Evolutionary conservation across 2,329 filamentous ascomycete genomes (phyloP).

Genomic region (Beauveria sp.): DNA sequence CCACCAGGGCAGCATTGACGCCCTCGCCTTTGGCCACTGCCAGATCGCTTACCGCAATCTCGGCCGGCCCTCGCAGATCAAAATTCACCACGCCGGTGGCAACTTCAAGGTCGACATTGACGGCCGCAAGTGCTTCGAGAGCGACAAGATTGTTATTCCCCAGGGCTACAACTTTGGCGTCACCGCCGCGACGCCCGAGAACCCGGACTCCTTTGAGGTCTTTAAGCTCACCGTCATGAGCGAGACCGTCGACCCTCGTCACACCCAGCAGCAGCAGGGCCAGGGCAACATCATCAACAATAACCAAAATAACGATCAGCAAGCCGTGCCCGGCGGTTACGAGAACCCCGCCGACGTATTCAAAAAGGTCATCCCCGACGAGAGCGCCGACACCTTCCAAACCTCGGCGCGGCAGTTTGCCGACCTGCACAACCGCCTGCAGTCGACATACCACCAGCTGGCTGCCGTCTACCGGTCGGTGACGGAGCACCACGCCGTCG

Average conservation of each 20-base stretch:
- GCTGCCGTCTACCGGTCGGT: constrained; percentile 53
- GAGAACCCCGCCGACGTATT: constrained; percentile 22
- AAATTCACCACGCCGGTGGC: constrained; percentile 56
- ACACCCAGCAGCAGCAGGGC: constrained; percentile 17
- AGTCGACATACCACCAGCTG: constrained; percentile 63
- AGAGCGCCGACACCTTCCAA: constrained; percentile 38
- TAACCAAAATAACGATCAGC: constrained; percentile 19
- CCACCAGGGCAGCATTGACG: constrained; percentile 68
- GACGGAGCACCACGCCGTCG: constrained; percentile 39
- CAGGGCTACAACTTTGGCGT: constrained; percentile 78
- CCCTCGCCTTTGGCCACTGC: constrained; percentile 88
- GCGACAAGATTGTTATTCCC: constrained; percentile 69
- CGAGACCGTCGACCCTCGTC: constrained; percentile 28
- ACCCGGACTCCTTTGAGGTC: constrained; percentile 88
- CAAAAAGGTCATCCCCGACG: constrained; percentile 38
- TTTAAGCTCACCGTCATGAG: constrained; percentile 76
- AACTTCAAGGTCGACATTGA: constrained; percentile 76
- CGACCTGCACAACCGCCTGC: constrained; percentile 79
- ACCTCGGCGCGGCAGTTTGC: constrained; percentile 60
- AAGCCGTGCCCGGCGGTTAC: neutral
- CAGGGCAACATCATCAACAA: constrained; percentile 20
- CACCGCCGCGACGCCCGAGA: constrained; percentile 81
- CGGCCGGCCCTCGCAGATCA: constrained; percentile 73
- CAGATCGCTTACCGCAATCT: constrained; percentile 86
- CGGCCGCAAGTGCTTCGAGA: constrained; percentile 74